Base-by-base conservation (phyloP, 352 stramenopile species). In the Phytophthora tentaculata region DNA sequence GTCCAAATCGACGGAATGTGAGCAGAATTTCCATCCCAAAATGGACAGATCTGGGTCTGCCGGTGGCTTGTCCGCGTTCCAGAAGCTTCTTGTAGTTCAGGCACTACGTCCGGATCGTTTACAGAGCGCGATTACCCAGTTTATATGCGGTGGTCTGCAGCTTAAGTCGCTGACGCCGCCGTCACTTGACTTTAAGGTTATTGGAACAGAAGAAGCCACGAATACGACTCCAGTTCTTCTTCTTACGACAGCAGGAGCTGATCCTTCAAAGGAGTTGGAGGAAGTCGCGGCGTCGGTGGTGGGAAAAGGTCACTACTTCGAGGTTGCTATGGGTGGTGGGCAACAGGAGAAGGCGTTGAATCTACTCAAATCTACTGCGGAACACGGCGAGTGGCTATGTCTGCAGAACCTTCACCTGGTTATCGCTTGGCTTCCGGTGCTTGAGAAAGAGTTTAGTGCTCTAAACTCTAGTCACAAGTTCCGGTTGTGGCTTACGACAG, bases 351-450 rank as follows among this genome's bases (percentile, higher is more conserved):
- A 96, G 20, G 95, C 95, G 1, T 66, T 98, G 17, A 77, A 73
- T 17, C 56, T 98, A 49, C 64, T 99, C 16, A 83, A 88, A 13
- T 82, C 76, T 2, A 84, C 87, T 8, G 79, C 86, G 0, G 78
- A 96, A 60, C 76, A 90, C 44, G 96, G 96, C 26, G 86, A 97
- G 51, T 99, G 96, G 95, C 64, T 99, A 5, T 99, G 96, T 77
- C 79, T 99, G 0, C 97, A 99, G 71, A 99, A 99, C 68, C 72
- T 99, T 37, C 96, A 99, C 64, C 77, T 99, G 2, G 95, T 99
- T 6, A 78, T 98, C 32, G 87, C 88, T 1, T 99, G 95, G 94
- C 80, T 99, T 5, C 94, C 95, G 1, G 79, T 83, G 14, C 81
- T 99, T 5, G 93, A 98, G 59, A 98, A 98, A 53, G 82, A 90